Evolutionary conservation across 208 protist genomes (phyloP), one percentile per base, ranked within the genome.

Genomic region (Naegleria gruberi): DNA sequence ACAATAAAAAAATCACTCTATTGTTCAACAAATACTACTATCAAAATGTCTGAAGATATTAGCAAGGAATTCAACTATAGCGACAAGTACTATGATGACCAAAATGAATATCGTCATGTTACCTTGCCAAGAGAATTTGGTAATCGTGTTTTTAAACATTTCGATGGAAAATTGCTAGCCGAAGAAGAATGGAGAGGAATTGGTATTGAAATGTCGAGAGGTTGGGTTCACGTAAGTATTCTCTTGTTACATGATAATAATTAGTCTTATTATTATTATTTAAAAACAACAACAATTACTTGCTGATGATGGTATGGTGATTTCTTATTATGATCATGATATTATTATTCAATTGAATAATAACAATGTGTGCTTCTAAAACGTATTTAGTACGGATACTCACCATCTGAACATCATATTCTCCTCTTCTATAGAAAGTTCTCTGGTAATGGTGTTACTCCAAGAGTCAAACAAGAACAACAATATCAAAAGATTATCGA

Each of bases 401-500:
- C 65, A 37, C 65, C 65, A 37, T 77, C 65, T 8, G 65, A 77
- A 77, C 65, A 30, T 37, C 65, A 77, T n/a, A 77, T 77, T 37
- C 30, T 77, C 17, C 30, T 77, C 30, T 77, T 77, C n/a, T 77
- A 77, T n/a, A 77, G 65, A 77, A 77, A 77, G n/a, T 77, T 37
- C 8, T 15, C 65, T 77, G 65, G 65, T 8, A 77, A 19, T 12
- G 65, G 65, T 8, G 65, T 77, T 8, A 77, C 65, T 37, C 65
- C 65, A 37, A 12, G 65, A 37, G 65, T 77, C 30, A 77, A 37
- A 37, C 65, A 77, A 77, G 65, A 77, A 77, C 65, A 77, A 77
- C 65, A 77, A 77, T 77, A 77, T 77, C 65, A 77, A 77, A 77
- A 77, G 30, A 77, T 77, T 37, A 77, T 77, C 8, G 30, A 77